Percentiles rank a stretch among this genome's conserved stretches.
phyloP scores from a whole-genome alignment of 495 filamentous ascomycete genomes.

The Xylaria castorea region DNA sequence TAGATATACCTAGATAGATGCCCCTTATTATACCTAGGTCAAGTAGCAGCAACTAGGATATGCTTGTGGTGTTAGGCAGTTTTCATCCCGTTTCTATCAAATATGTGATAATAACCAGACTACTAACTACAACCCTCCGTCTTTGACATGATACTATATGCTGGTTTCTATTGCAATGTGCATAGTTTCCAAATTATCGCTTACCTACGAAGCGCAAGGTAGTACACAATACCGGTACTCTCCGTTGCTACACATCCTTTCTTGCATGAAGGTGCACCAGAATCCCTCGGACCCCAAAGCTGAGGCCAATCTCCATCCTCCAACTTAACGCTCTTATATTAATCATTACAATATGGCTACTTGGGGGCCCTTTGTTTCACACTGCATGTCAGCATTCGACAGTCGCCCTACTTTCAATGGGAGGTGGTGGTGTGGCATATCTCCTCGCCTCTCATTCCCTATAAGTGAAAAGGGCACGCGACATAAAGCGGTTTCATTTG shows the following conservation, averaged over 20 bases:
- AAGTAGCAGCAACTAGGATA: background rate
- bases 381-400: background rate
- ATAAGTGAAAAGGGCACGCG: background rate
- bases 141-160: background rate
- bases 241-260: background rate
- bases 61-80: background rate
- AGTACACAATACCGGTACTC: background rate
- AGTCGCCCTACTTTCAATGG: background rate
- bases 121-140: background rate
- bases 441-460: background rate
- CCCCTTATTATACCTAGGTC: background rate
- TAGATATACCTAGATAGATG: background rate
- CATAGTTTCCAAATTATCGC: background rate
- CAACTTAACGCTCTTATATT: background rate
- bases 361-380: constrained; percentile 35
- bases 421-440: background rate
- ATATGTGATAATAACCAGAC: background rate
- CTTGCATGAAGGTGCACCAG: background rate
- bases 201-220: background rate
- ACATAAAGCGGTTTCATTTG: constrained; percentile 8
- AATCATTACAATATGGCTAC: background rate
- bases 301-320: background rate
- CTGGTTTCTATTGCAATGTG: background rate
- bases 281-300: constrained; percentile 39
- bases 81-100: background rate